Evolutionary conservation across 2,329 filamentous ascomycete species (phyloP).

Genomic region (Bipolaris sorokiniana): DNA sequence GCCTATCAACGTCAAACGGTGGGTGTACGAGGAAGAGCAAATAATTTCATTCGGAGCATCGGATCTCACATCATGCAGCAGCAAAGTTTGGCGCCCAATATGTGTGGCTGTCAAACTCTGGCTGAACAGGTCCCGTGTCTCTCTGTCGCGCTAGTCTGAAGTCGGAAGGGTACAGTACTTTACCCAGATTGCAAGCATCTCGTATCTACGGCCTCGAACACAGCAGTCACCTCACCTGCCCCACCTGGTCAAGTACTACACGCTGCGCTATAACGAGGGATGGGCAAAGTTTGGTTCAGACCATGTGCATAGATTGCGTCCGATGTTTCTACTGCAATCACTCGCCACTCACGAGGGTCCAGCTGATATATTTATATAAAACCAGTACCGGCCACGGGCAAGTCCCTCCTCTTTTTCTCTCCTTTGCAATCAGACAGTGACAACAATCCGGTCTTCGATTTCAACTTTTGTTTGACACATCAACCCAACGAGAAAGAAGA

Average conservation of each 20-base stretch:
- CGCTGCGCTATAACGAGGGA: slow-evolving; percentile 12
- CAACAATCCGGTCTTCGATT: neutral
- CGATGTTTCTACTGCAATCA: slow-evolving; percentile 9
- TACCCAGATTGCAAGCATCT: slow-evolving; percentile 24
- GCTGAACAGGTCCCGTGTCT: neutral
- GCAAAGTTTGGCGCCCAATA: neutral
- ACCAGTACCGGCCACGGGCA: slow-evolving; percentile 3
- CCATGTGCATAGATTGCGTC: slow-evolving; percentile 17
- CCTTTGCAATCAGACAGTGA: neutral
- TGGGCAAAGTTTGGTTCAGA: slow-evolving; percentile 13
- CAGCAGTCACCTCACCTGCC: slow-evolving; percentile 1
- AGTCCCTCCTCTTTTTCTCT: neutral
- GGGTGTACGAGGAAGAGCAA: neutral
- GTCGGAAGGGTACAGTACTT: slow-evolving; percentile 10
- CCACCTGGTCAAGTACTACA: neutral
- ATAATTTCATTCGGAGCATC: neutral
- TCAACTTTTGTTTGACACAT: neutral
- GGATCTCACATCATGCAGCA: slow-evolving; percentile 14
- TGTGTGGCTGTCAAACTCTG: slow-evolving; percentile 8
- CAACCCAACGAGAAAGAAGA: neutral
- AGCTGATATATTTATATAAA: neutral
- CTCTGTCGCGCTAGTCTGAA: neutral
- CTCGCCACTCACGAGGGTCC: neutral
- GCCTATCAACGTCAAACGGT: neutral
- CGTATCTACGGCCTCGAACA: slow-evolving; percentile 25